phyloP scores from a whole-genome alignment of 2,329 filamentous ascomycete genomes.

The Dothiorella sarmentorum region DNA sequence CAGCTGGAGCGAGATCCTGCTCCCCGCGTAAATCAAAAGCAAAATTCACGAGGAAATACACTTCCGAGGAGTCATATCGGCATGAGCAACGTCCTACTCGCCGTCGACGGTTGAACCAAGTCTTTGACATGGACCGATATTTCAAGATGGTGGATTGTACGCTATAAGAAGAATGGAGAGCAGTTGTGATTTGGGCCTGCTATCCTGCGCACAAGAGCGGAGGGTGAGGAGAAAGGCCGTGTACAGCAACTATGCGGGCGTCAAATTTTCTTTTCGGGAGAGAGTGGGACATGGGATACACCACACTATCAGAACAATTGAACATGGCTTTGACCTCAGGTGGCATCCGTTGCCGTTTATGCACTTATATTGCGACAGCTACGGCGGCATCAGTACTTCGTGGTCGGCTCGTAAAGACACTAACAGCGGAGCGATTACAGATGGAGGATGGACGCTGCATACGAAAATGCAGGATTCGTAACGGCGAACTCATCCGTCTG shows the following conservation, averaged over 20 bases:
- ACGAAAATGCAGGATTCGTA: too few relatives aligned
- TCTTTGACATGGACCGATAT: too few relatives aligned
- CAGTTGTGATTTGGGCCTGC: background rate
- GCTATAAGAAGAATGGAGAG: background rate
- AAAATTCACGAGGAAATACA: background rate
- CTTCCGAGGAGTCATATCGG: too few relatives aligned
- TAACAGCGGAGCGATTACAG: too few relatives aligned
- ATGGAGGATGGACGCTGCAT: too few relatives aligned
- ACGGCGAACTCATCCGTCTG: too few relatives aligned
- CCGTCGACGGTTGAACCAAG: too few relatives aligned
- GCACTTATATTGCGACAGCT: too few relatives aligned
- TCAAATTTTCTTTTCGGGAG: background rate
- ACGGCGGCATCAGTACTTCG: too few relatives aligned
- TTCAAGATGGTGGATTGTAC: background rate
- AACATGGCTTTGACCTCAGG: background rate
- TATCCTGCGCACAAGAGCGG: background rate
- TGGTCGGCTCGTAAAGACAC: too few relatives aligned
- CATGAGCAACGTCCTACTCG: too few relatives aligned
- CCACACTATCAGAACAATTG: constrained; percentile 1
- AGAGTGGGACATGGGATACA: background rate
- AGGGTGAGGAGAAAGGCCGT: background rate
- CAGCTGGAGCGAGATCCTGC: constrained; percentile 51
- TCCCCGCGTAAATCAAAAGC: constrained; percentile 43
- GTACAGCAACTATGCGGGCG: constrained; percentile 3
- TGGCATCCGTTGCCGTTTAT: too few relatives aligned